Base-by-base conservation (phyloP, 1,284 basidiomycete species). In the Sanguinoderma infundibulare region DNA sequence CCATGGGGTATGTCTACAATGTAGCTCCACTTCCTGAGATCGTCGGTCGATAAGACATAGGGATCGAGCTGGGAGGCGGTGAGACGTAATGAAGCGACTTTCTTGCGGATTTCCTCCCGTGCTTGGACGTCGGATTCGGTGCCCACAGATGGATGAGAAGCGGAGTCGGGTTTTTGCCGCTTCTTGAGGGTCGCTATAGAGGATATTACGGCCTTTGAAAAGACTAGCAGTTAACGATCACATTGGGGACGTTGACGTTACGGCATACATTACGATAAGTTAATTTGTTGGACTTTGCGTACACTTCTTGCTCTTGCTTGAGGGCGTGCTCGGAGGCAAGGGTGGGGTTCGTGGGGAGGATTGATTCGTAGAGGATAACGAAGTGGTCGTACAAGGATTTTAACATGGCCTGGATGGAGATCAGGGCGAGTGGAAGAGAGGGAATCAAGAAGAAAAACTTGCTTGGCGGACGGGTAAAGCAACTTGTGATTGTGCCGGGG, bases 121-220 rank as follows among this genome's bases (percentile, higher is more conserved):
- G 80, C 79, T 10, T 79, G 77, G 34, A 92, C 77, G 15, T 93
- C 87, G 10, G 77, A 83, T 58, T 94, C 86, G 0, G 94, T 96
- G 3, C 96, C 95, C 28, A 96, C 85, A 3, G 93, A 95, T 0
- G 86, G 80, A 70, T 95, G 90, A 1, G 81, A 78, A 22, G 83
- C 68, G 1, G 80, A 79, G 52, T 84, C 83, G 1, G 95, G 94
- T 3, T 79, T 72, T 0, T 83, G 73, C 0, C 96, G 87, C 67
- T 86, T 85, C 72, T 94, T 95, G 24, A 95, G 73, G 14, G 88
- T 76, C 6, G 87, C 89, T 55, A 91, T 83, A 55, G 87, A 87
- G 52, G 83, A 84, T 49, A 94, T 94, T 28, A 91, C 80, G 24
- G 89, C 90, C 91, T 93, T 68, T 12, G 32, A 14, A 12, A 39